Evolutionary conservation across 768 basidiomycete genomes (phyloP), one percentile per base, ranked within the genome.

Genomic region (Mycena galopus): DNA sequence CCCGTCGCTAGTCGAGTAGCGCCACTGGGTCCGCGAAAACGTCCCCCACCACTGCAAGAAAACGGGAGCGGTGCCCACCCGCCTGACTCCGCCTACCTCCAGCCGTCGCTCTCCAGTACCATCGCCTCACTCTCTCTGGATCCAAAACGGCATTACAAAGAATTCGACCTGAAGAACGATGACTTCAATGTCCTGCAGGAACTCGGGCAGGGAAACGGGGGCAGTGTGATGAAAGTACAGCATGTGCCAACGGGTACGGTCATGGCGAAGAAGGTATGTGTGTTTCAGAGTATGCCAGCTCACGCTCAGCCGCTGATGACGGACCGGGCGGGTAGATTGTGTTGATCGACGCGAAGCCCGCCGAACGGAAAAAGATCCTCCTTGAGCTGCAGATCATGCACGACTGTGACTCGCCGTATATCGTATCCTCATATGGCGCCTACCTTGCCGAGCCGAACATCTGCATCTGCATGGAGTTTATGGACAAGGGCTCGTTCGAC

Each of bases 371-470:
- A 80, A 98, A 99, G 84, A 99, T 99, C 78, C 86, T 99, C 35
- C 93, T 97, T 56, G 98, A 99, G 80, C 86, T 99, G 75, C 97
- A 98, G 78, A 99, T 99, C 85, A 97, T 99, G 97, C 95, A 98
- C 82, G 95, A 97, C 82, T 99, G 97, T 83, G 89, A 93, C 75
- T 97, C 95, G 12, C 90, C 89, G 61, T 95, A 96, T 81, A 99
- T 99, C 79, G 94, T 99, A 76, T 96, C 95, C 0, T 99, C 98
- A 84, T 97, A 94, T 80, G 98, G 98, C 73, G 98, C 98, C 63
- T 99, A 96, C 84, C 87, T 99, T 33, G 92, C 94, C 6, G 98
- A 99, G 81, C 97, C 97, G 23, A 98, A 99, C 78, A 97, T 99
- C 80, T 98, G 98, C 82, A 97, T 98, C 70, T 99, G 96, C 84